Base-by-base conservation (phyloP, 129 eudicot species). In the Flaveria linearis region DNA sequence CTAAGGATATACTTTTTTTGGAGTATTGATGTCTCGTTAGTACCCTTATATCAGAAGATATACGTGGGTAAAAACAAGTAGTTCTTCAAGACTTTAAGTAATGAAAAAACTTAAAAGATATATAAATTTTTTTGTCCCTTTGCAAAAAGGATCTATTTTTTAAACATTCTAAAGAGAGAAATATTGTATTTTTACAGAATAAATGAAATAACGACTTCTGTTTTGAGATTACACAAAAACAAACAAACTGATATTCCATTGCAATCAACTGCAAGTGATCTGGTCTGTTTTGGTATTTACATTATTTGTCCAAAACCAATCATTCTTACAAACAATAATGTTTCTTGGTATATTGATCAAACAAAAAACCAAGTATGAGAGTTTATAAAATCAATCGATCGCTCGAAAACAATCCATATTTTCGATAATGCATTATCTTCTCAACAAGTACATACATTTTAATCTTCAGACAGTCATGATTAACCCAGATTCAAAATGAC, bases 401-500 rank as follows among this genome's bases (percentile, higher is more conserved):
- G 0, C 50, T 66, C 50, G 5, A 73, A 50, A 68, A 11, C 39
- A 66, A 56, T 56, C 68, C 74, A 76, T 56, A 69, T 56, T 56
- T 69, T 58, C 17, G 52, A 70, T 17, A 61, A 46, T 58, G 71
- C 76, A 57, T 28, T 47, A 56, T 60, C 7, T 55, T 68, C 7
- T 45, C 82, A 78, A 58, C 49, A 58, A 58, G 61, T 78, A 78
- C 82, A 64, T 73, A 79, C 83, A 80, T 17, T n/a, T 41, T 8
- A 73, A 80, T 73, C 16, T 63, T 33, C 78, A 80, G 28, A 41
- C 67, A 52, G 57, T 81, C 77, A 86, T 72, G 36, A 81, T 60
- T 86, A 83, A 76, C 63, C 88, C 73, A 85, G 90, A 67, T 68
- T 84, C 80, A 66, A 65, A 67, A 84, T 86, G 84, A 22, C 75